Conservation (phyloP, 2,329 filamentous ascomycete species). For the Graphilbum fragrans region DNA sequence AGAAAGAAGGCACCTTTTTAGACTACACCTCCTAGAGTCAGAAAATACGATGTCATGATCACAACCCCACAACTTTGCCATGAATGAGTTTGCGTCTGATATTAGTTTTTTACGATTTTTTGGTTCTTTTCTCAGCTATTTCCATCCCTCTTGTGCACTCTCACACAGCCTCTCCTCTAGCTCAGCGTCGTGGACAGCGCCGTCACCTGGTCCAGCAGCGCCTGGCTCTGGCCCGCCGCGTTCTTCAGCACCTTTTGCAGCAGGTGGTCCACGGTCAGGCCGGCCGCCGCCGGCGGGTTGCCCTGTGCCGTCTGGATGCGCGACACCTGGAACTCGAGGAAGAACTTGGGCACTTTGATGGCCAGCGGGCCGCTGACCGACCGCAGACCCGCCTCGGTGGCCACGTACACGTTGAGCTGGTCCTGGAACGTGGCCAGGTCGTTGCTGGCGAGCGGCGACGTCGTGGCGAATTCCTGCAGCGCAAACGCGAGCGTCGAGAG, state of each 20-base stretch:
- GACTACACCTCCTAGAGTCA: too few relatives aligned
- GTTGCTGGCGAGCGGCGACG: conserved; percentile 31
- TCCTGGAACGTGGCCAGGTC: conserved; percentile 40
- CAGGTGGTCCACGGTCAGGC: conserved; percentile 42
- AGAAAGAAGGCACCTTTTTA: background rate
- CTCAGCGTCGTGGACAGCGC: conserved; percentile 18
- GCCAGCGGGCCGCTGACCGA: conserved; percentile 38
- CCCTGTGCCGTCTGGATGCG: conserved; percentile 49
- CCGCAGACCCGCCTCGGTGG: conserved; percentile 46
- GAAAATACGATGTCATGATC: too few relatives aligned
- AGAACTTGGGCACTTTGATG: conserved; percentile 54
- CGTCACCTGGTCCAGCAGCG: conserved; percentile 40
- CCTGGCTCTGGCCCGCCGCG: conserved; percentile 33
- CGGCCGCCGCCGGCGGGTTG: conserved; percentile 35
- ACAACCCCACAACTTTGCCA: too few relatives aligned
- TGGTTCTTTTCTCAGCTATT: background rate
- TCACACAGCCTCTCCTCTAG: background rate
- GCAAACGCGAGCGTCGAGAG: conserved; percentile 40
- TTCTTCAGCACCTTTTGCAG: conserved; percentile 46
- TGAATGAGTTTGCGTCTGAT: too few relatives aligned
- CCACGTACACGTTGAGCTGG: conserved; percentile 41
- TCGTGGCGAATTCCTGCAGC: conserved; percentile 39
- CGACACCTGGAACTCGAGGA: conserved; percentile 45
- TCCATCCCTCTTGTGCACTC: background rate
- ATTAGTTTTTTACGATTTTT: background rate